Evolutionary conservation across 305 asterid species (phyloP).

Genomic region (Fraxinus velutina): DNA sequence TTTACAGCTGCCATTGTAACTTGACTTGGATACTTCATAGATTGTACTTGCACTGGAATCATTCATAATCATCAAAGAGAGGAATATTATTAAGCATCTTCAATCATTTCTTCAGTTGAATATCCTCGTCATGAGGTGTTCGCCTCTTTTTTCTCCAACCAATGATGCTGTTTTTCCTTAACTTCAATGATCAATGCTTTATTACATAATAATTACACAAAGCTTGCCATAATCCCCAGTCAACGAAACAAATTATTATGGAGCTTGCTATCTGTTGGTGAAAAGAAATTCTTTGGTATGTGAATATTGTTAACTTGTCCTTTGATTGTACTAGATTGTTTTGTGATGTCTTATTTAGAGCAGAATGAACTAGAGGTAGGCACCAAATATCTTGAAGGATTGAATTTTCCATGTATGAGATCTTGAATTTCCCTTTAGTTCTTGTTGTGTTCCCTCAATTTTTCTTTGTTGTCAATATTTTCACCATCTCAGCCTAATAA

Average conservation of each 20-base stretch:
- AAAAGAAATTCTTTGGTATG: neutral
- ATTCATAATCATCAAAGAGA: neutral
- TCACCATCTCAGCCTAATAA: neutral
- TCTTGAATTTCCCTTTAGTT: neutral
- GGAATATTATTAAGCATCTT: constrained; percentile 11
- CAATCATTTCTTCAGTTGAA: neutral
- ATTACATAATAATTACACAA: neutral
- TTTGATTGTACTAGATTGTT: neutral
- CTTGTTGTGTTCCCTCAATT: neutral
- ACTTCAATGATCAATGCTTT: neutral
- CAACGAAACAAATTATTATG: neutral
- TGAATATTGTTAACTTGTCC: neutral
- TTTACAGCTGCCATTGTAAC: constrained; percentile 19
- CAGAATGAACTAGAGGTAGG: neutral
- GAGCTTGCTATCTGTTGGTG: neutral
- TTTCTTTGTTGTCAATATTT: neutral
- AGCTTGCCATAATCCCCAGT: neutral
- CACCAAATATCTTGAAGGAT: neutral
- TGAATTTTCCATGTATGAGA: neutral
- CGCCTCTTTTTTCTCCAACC: neutral
- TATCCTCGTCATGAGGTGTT: neutral
- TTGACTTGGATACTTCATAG: neutral
- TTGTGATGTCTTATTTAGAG: neutral
- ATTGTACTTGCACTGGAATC: constrained; percentile 16
- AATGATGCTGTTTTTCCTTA: neutral